phyloP scores from a whole-genome alignment of 768 basidiomycete species.

The Tulasnella sp. region DNA sequence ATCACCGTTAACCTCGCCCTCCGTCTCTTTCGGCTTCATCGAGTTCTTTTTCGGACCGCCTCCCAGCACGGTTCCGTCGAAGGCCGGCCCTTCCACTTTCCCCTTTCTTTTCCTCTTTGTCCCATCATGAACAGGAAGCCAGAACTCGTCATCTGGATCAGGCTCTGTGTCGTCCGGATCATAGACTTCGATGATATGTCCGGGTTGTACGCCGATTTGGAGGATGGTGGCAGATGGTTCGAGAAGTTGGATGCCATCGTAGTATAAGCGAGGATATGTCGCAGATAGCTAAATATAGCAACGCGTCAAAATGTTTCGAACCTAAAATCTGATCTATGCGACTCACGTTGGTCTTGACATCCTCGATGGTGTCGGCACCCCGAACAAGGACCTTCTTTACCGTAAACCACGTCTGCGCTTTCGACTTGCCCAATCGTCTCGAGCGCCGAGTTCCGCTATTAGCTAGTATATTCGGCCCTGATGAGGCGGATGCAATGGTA shows the following conservation, averaged over 20 bases:
- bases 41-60: not conserved
- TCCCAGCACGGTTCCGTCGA: slow-evolving; percentile 47
- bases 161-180: not conserved
- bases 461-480: not conserved
- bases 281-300: too few species aligned
- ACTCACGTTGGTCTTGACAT: slow-evolving; percentile 63
- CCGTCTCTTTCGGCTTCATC: too few species aligned
- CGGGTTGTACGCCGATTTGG: too few species aligned
- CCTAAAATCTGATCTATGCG: not conserved
- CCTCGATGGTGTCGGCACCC: slow-evolving; percentile 62
- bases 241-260: not conserved
- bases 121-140: slow-evolving; percentile 20
- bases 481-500: not conserved
- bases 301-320: too few species aligned
- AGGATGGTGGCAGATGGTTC: too few species aligned
- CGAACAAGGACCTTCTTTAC: slow-evolving; percentile 41
- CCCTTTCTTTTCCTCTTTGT: slow-evolving; percentile 47
- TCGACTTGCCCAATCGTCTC: slow-evolving; percentile 51
- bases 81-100: slow-evolving; percentile 54
- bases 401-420: slow-evolving; percentile 32
- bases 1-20: too few species aligned
- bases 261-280: not conserved
- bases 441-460: slow-evolving; percentile 31
- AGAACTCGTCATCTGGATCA: slow-evolving; percentile 43
- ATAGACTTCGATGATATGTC: not conserved